Percentiles rank a stretch among this genome's conserved stretches.
Evolutionary conservation across 2,329 filamentous ascomycete species (phyloP).

Genomic region (Juglanconis juglandina): DNA sequence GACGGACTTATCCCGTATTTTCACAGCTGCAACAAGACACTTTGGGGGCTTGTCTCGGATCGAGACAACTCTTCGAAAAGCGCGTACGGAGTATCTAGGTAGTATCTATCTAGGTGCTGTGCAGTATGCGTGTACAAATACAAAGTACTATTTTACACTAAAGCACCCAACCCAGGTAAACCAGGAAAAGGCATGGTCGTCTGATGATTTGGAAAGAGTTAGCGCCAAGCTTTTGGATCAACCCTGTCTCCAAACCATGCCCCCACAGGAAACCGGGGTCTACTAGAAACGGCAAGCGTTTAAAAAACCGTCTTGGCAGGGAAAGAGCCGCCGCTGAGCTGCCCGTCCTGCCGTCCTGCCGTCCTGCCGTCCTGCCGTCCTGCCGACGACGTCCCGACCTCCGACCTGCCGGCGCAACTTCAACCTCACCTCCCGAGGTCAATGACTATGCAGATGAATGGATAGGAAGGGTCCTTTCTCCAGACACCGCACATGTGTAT

Average conservation of each 20-base stretch:
- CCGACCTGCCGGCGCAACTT: not conserved
- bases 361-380: too few species aligned
- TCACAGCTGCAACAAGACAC: too few species aligned
- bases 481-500: not conserved
- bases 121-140: too few species aligned
- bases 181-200: not conserved
- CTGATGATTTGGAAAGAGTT: not conserved
- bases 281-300: slow-evolving; percentile 18
- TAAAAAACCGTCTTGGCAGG: slow-evolving; percentile 1
- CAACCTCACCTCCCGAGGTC: not conserved
- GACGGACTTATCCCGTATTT: too few species aligned
- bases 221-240: slow-evolving; percentile 2
- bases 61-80: too few species aligned
- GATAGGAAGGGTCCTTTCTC: not conserved
- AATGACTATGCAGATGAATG: not conserved
- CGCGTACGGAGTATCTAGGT: too few species aligned
- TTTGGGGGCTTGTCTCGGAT: too few species aligned
- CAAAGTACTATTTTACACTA: too few species aligned
- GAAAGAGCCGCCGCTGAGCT: slow-evolving; percentile 5
- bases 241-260: slow-evolving; percentile 3
- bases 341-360: too few species aligned
- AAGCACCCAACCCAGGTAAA: not conserved
- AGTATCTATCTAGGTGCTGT: too few species aligned
- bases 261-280: slow-evolving; percentile 3
- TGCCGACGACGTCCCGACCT: not conserved